Percentiles rank a stretch among this genome's conserved stretches.
Conservation (phyloP, 306 rosid genomes). For the Citrullus amarus region DNA sequence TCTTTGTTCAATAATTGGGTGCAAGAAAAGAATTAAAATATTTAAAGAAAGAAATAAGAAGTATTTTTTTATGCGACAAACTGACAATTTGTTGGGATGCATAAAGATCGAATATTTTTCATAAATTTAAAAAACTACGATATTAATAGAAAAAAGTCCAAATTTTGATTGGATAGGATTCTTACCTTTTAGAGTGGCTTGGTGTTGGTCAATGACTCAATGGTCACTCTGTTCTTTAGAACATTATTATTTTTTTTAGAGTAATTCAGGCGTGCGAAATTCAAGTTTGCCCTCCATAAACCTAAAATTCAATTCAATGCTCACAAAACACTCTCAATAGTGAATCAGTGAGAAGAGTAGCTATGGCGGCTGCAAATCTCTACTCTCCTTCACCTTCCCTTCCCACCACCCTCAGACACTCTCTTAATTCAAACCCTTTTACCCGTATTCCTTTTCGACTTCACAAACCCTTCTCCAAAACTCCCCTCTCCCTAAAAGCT, state of each 20-base stretch:
- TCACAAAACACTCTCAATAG: background rate
- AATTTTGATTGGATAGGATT: too few species aligned
- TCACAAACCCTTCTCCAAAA: slow-evolving; percentile 20
- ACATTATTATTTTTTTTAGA: background rate
- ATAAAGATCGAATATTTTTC: too few species aligned
- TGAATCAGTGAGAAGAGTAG: background rate
- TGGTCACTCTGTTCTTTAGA: too few species aligned
- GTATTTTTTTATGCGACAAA: too few species aligned
- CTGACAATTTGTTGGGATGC: too few species aligned
- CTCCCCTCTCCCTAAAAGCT: slow-evolving; percentile 30
- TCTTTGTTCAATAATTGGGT: too few species aligned
- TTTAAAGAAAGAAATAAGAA: too few species aligned
- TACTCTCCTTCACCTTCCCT: slow-evolving; percentile 28
- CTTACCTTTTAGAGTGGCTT: too few species aligned
- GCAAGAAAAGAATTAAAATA: too few species aligned
- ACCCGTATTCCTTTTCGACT: background rate
- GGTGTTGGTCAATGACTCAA: too few species aligned
- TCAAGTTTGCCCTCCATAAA: background rate
- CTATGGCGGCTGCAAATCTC: slow-evolving; percentile 49
- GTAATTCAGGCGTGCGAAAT: background rate
- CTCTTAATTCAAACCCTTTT: slow-evolving; percentile 26
- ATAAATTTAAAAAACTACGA: too few species aligned
- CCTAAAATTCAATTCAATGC: background rate
- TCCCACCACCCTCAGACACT: slow-evolving; percentile 23
- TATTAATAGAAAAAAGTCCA: too few species aligned